phyloP scores from a whole-genome alignment of 192 early-diverging fungal species.

The Podila epigama region DNA sequence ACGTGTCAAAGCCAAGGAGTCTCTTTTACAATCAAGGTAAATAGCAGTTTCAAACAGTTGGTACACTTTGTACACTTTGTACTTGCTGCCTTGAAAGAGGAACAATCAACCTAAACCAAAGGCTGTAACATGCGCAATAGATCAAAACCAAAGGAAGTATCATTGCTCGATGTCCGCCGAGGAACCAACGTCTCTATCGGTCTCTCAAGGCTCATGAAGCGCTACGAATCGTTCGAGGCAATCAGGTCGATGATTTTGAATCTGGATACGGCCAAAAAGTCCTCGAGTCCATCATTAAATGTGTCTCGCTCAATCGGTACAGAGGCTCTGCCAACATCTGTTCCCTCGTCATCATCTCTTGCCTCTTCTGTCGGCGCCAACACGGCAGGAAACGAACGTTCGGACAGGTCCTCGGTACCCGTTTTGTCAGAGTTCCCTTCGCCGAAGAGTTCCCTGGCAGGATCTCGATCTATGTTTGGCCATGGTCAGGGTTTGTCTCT shows the following conservation, averaged over 20 bases:
- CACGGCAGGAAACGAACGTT: not conserved
- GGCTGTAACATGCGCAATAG: not conserved
- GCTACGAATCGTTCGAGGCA: conserved; percentile 35
- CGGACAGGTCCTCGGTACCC: not conserved
- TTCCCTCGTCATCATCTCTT: not conserved
- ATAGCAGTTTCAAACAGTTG: not conserved
- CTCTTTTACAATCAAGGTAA: conserved; percentile 25
- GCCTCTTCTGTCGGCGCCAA: not conserved
- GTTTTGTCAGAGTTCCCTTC: not conserved
- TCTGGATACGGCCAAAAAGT: conserved; percentile 5
- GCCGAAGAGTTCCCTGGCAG: not conserved
- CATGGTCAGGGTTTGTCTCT: no score
- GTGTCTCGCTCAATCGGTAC: not conserved
- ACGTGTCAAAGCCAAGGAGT: conserved; percentile 33
- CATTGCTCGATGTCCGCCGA: conserved; percentile 26
- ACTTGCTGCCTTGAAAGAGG: not conserved
- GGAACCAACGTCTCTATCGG: conserved; percentile 45
- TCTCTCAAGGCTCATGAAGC: conserved; percentile 36
- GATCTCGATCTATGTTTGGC: not conserved
- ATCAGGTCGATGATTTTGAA: conserved; percentile 24
- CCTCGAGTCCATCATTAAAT: not conserved
- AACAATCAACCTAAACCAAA: not conserved
- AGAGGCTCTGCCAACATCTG: not conserved
- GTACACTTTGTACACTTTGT: not conserved
- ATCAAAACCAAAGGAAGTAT: conserved; percentile 33